Conservation (phyloP, 345 rosid genomes). For the Laguncularia racemosa region DNA sequence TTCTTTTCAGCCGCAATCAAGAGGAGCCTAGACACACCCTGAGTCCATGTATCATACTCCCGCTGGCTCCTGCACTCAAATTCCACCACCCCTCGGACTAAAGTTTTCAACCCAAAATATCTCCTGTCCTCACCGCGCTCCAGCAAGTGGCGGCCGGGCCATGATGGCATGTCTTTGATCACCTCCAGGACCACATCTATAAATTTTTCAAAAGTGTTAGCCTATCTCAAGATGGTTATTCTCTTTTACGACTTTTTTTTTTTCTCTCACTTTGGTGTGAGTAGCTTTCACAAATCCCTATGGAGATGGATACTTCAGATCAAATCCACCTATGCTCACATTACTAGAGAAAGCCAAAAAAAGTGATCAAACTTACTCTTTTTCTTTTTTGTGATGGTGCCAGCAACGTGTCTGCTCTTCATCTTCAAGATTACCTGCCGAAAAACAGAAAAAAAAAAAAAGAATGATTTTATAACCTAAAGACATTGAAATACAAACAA, state of each 20-base stretch:
- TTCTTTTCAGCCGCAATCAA: constrained; percentile 21
- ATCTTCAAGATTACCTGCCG: constrained; percentile 40
- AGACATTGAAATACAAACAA: background rate
- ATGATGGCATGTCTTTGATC: constrained; percentile 26
- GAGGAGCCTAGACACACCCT: constrained; percentile 32
- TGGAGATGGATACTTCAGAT: constrained; percentile 6
- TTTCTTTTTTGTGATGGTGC: constrained; percentile 46
- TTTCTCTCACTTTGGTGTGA: background rate
- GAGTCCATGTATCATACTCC: constrained; percentile 37
- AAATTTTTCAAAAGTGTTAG: background rate
- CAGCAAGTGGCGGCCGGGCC: constrained; percentile 36
- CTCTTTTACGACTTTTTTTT: background rate
- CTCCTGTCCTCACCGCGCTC: constrained; percentile 26
- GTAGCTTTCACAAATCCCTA: constrained; percentile 38
- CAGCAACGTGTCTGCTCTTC: constrained; percentile 43
- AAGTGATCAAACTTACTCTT: constrained; percentile 25
- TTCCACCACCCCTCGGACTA: constrained; percentile 20
- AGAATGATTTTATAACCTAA: background rate
- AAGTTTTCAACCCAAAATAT: constrained; percentile 28
- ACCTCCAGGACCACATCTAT: constrained; percentile 33
- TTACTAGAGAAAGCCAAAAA: constrained; percentile 6
- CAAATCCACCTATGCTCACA: constrained; percentile 8
- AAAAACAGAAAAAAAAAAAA: constrained; percentile 13
- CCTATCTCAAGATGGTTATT: too few relatives aligned
- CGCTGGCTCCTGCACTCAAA: constrained; percentile 32